phyloP scores from a whole-genome alignment of 179 eudicot genomes.

The Spinacia oleracea region DNA sequence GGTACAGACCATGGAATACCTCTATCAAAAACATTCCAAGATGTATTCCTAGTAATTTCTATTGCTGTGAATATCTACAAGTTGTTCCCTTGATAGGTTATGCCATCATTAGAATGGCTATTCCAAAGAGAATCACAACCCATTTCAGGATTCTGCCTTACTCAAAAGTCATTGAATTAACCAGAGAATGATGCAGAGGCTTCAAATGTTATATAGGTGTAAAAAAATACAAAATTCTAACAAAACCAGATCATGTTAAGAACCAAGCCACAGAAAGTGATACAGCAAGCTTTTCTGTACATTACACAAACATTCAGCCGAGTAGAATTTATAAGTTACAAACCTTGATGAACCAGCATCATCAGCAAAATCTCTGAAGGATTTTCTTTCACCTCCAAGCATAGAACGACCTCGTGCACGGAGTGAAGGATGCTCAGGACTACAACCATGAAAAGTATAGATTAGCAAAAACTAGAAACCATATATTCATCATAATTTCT shows the following conservation, averaged over 20 bases:
- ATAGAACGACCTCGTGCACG: conserved; percentile 82
- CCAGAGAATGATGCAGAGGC: background rate
- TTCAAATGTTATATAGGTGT: background rate
- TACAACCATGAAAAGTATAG: conserved; percentile 37
- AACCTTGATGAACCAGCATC: conserved; percentile 83
- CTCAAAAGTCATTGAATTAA: background rate
- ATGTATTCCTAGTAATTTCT: background rate
- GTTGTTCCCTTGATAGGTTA: background rate
- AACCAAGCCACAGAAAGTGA: conserved; percentile 10
- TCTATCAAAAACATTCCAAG: background rate
- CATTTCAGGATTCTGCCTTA: background rate
- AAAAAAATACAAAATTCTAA: background rate
- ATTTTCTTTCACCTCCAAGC: conserved; percentile 86
- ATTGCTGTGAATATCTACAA: background rate
- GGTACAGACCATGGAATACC: background rate
- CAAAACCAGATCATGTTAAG: background rate
- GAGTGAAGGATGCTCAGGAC: conserved; percentile 97
- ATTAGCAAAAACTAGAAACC: conserved; percentile 16
- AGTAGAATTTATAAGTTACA: conserved; percentile 7
- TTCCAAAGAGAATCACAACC: background rate
- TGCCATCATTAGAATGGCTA: background rate
- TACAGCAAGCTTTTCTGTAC: conserved; percentile 8
- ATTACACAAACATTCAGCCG: conserved; percentile 8
- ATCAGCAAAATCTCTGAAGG: conserved; percentile 59
- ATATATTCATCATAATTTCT: background rate